Evolutionary conservation across 257 asterid genomes (phyloP), one percentile per base, ranked within the genome.

Genomic region (Sherardia arvensis): DNA sequence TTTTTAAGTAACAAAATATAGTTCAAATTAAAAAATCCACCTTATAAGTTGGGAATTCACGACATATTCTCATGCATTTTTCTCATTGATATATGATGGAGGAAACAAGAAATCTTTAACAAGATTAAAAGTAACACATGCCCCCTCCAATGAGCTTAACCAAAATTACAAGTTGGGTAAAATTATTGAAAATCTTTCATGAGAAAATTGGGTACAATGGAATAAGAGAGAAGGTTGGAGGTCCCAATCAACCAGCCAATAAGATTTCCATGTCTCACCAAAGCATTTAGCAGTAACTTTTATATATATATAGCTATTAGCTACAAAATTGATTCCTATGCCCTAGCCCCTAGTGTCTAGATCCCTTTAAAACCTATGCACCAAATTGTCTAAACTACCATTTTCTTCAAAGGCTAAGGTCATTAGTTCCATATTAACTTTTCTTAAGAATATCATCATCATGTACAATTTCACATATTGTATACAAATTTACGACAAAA

Each of bases 151-250:
- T 56, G 58, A 64, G 74, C 45, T 49, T 62, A 72, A 73, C 70
- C 64, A 76, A 66, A 61, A 53, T 47, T 20, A 47, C 48, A 72
- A 68, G 75, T 63, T 61, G 60, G 70, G 62, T 63, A 61, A 71
- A 71, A 70, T 71, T 10, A 54, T 53, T 53, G 74, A 67, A 38
- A 54, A 4, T 15, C 25, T 59, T 49, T 18, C 11, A 45, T 62
- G 58, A 43, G 58, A 43, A 22, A 30, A 40, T 38, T 45, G 60
- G 1, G 59, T 61, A 32, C 58, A 71, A 72, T 8, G 30, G 53
- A 56, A 58, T 33, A 69, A 21, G 66, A 51, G 59, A 67, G 69
- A 71, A 76, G 80, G 77, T 76, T 61, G 64, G 47, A 72, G 22
- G 77, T 76, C 74, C 49, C 63, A 29, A 72, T 76, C 81, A 56